A percentile compares a stretch with the other conserved stretches of the same genome.
Evolutionary conservation across 495 filamentous ascomycete genomes (phyloP).

Genomic region (Daldinia childiae): DNA sequence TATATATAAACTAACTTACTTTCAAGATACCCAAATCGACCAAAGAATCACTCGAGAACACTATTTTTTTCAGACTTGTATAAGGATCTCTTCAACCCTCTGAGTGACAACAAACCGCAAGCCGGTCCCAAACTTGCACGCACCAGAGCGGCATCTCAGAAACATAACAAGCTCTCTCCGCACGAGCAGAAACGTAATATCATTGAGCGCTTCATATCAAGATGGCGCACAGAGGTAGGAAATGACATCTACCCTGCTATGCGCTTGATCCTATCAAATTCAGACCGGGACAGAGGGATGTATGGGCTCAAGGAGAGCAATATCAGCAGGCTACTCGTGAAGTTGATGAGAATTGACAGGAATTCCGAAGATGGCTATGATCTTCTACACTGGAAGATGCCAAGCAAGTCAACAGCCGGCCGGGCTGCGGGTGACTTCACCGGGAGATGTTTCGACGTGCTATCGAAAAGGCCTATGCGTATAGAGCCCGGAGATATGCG

Average conservation of each 20-base stretch:
- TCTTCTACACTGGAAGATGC: slow-evolving; percentile 93
- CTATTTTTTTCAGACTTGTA: slow-evolving; percentile 86
- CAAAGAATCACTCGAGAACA: slow-evolving; percentile 79
- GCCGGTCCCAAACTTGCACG: slow-evolving; percentile 61
- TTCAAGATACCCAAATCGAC: slow-evolving; percentile 81
- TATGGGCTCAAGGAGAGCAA: slow-evolving; percentile 95
- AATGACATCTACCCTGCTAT: slow-evolving; percentile 94
- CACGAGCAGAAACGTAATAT: slow-evolving; percentile 85
- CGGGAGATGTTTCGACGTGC: slow-evolving; percentile 82
- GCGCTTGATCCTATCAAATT: slow-evolving; percentile 90
- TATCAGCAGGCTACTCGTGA: slow-evolving; percentile 87
- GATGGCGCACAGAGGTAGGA: slow-evolving; percentile 88
- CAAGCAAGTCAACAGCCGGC: slow-evolving; percentile 69
- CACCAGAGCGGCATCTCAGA: slow-evolving; percentile 67
- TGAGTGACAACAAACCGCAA: slow-evolving; percentile 84
- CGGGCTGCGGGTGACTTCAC: slow-evolving; percentile 89
- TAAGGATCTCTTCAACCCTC: slow-evolving; percentile 81
- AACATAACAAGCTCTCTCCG: slow-evolving; percentile 69
- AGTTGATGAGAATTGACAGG: slow-evolving; percentile 91
- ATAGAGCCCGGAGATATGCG: slow-evolving; percentile 77
- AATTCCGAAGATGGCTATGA: slow-evolving; percentile 87
- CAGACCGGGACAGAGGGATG: slow-evolving; percentile 91
- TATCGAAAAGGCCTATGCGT: slow-evolving; percentile 84
- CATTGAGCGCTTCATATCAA: slow-evolving; percentile 87
- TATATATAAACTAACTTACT: slow-evolving; percentile 39